These are phyloP conservation scores for Perilla frutescens DNA, from an alignment of 257 asterid species.

Conservation along the genomic window DNA sequence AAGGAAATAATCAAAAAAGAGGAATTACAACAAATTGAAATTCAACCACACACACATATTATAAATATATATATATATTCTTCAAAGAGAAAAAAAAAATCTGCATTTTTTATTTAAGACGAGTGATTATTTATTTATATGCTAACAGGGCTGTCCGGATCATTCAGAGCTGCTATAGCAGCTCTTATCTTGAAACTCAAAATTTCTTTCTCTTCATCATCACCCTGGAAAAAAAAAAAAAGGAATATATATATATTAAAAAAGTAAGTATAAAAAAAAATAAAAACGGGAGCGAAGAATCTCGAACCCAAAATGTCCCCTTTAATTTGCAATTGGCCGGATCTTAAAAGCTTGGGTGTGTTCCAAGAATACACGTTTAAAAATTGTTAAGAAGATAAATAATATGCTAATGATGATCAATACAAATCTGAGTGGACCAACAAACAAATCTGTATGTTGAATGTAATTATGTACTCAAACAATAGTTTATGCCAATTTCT, in stretches of 20 bases:
- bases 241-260: background rate
- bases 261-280: background rate
- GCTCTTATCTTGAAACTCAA: constrained; percentile 59
- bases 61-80: background rate
- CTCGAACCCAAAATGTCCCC: too few relatives aligned
- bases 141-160: constrained; percentile 75
- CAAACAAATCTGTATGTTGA: constrained; percentile 24
- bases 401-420: background rate
- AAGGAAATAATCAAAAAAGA: background rate
- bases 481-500: constrained; percentile 20
- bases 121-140: constrained; percentile 9
- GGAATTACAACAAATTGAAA: background rate
- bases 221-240: constrained; percentile 52
- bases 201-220: constrained; percentile 62
- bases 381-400: constrained; percentile 17
- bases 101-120: background rate
- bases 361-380: background rate
- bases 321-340: too few relatives aligned
- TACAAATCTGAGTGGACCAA: constrained; percentile 33
- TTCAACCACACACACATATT: background rate
- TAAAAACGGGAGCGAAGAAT: too few relatives aligned
- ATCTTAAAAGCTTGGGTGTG: too few relatives aligned
- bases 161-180: constrained; percentile 67
- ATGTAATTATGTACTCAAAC: background rate
- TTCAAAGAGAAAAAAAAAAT: background rate